These are phyloP conservation scores for Thielaviopsis euricoi DNA, from an alignment of 2,329 filamentous ascomycete species.

Conservation along the genomic window DNA sequence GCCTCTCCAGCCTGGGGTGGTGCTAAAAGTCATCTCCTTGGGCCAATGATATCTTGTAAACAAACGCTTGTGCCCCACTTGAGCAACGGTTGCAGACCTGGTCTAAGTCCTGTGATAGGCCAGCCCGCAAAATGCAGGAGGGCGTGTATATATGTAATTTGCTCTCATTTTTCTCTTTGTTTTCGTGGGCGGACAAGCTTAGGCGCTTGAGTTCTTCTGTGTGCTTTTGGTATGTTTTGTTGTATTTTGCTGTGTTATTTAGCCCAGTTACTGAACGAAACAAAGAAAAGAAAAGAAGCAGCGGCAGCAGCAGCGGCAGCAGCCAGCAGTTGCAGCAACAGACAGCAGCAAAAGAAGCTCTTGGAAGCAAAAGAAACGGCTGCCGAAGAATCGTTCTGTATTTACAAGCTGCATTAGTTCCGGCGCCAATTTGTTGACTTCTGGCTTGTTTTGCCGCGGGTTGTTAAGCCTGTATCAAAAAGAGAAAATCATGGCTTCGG, in stretches of 20 bases:
- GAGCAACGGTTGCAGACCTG: background rate
- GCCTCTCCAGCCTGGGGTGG: background rate
- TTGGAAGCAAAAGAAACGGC: too few species aligned
- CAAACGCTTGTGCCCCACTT: background rate
- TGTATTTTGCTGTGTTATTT: background rate
- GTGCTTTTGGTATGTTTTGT: background rate
- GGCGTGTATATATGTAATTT: background rate
- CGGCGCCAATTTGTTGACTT: background rate
- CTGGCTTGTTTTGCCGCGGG: background rate
- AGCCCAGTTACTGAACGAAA: background rate
- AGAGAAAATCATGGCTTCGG: background rate
- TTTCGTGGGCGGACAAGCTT: too few species aligned
- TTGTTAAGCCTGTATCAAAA: background rate
- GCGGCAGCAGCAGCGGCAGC: background rate
- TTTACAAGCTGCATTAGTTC: background rate
- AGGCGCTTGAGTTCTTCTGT: too few species aligned
- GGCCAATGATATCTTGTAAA: background rate
- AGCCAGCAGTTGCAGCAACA: background rate
- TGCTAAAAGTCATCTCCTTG: background rate
- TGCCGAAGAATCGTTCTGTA: too few species aligned
- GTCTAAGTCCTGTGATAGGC: background rate
- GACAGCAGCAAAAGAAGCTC: background rate
- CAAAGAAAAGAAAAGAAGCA: too few species aligned
- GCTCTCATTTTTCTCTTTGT: too few species aligned
- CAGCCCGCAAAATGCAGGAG: background rate